Conservation (phyloP, 495 filamentous ascomycete genomes). For the Penicillium steckii region DNA sequence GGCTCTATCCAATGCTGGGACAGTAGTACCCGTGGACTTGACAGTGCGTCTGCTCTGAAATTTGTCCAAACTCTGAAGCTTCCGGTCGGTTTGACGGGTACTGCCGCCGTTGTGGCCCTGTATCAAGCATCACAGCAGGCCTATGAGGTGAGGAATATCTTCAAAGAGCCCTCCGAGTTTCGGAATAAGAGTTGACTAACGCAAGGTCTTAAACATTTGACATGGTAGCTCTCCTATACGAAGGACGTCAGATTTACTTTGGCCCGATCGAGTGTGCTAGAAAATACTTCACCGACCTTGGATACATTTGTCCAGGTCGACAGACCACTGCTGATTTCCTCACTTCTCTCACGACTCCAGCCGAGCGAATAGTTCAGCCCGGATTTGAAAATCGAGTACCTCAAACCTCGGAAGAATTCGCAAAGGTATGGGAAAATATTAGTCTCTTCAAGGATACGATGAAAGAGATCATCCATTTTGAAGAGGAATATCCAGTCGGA, state of each 20-base stretch:
- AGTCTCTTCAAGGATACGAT: constrained; percentile 39
- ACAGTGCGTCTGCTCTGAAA: constrained; percentile 75
- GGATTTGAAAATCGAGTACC: constrained; percentile 62
- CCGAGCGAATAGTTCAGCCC: constrained; percentile 52
- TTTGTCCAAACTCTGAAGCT: constrained; percentile 62
- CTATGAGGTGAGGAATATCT: constrained; percentile 46
- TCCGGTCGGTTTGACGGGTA: constrained; percentile 65
- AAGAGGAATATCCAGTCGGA: constrained; percentile 23
- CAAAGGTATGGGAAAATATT: constrained; percentile 50
- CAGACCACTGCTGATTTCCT: constrained; percentile 65
- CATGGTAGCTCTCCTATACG: constrained; percentile 54
- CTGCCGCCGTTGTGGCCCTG: constrained; percentile 66
- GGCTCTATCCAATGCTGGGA: constrained; percentile 74
- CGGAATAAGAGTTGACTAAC: neutral
- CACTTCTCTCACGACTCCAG: constrained; percentile 62
- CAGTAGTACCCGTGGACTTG: constrained; percentile 77
- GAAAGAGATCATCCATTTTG: constrained; percentile 45
- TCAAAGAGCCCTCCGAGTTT: neutral
- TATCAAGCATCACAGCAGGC: constrained; percentile 83
- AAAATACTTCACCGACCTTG: constrained; percentile 53
- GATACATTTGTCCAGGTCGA: constrained; percentile 36
- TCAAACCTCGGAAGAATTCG: constrained; percentile 64
- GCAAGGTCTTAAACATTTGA: constrained; percentile 37
- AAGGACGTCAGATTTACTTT: constrained; percentile 39
- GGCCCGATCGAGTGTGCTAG: constrained; percentile 32